phyloP scores from a whole-genome alignment of 306 rosid species.

The Quercus berberidifolia region DNA sequence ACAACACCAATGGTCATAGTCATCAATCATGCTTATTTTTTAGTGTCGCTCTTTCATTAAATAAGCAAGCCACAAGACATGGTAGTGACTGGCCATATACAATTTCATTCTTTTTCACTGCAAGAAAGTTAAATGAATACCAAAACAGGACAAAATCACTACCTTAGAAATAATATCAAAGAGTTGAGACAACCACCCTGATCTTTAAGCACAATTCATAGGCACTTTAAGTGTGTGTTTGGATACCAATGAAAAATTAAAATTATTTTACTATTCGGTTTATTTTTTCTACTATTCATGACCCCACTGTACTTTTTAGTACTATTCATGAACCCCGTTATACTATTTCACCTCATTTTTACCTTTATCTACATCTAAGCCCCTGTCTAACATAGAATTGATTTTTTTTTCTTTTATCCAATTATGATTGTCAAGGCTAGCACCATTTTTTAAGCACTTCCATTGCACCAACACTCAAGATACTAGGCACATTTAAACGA shows the following conservation, averaged over 20 bases:
- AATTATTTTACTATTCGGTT: too few relatives aligned
- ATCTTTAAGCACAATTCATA: too few relatives aligned
- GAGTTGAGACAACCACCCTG: neutral
- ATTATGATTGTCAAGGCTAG: neutral
- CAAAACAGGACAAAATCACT: neutral
- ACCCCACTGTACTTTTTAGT: rapidly evolving
- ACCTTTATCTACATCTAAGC: neutral
- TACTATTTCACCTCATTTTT: too few relatives aligned
- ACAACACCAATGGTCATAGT: neutral
- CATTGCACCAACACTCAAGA: neutral
- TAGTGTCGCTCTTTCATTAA: neutral
- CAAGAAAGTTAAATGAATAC: neutral
- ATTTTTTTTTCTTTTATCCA: neutral
- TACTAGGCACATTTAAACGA: neutral
- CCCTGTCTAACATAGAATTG: neutral
- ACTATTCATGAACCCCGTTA: rapidly evolving
- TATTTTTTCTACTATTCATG: too few relatives aligned
- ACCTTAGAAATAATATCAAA: neutral
- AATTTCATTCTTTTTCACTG: neutral
- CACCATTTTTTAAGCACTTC: too few relatives aligned
- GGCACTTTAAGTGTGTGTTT: neutral
- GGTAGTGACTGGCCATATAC: neutral
- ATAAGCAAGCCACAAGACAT: constrained; percentile 25
- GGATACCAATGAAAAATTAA: too few relatives aligned
- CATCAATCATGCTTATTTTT: neutral